A percentile compares a stretch with the other conserved stretches of the same genome.
These are phyloP conservation scores for Phytophthora lateralis DNA, from an alignment of 352 stramenopile genomes.

Conservation along the genomic window DNA sequence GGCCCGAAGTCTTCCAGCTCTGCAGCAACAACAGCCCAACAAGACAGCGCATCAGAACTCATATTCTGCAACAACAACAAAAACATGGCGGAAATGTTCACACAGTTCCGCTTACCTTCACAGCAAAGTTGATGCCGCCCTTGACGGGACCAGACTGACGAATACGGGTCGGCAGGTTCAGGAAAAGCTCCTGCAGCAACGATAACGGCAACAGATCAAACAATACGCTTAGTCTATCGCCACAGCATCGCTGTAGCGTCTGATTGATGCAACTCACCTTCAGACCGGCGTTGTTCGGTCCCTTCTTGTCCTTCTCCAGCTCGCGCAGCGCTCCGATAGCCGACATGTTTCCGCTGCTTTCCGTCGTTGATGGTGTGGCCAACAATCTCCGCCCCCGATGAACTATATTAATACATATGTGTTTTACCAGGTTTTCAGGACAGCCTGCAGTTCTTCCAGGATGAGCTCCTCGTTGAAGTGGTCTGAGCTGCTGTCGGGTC, in stretches of 20 bases:
- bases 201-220: not conserved
- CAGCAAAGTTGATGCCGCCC: constrained; percentile 57
- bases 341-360: constrained; percentile 59
- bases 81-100: not conserved
- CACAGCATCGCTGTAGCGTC: not conserved
- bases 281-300: constrained; percentile 55
- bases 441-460: constrained; percentile 32
- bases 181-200: constrained; percentile 60
- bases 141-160: constrained; percentile 68
- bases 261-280: constrained; percentile 39
- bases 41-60: constrained; percentile 14
- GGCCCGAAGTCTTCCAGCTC: constrained; percentile 62
- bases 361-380: constrained; percentile 39
- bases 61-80: not conserved
- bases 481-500: constrained; percentile 6
- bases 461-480: constrained; percentile 34
- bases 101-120: constrained; percentile 34
- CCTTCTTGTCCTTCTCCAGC: constrained; percentile 88
- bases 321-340: constrained; percentile 82
- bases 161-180: constrained; percentile 75
- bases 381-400: constrained; percentile 31
- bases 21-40: constrained; percentile 28
- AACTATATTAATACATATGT: constrained; percentile 21
- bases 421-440: constrained; percentile 33
- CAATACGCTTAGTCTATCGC: constrained; percentile 12